Percentiles rank a stretch among this genome's conserved stretches.
phyloP scores from a whole-genome alignment of 2,329 filamentous ascomycete species.

The Lachnellula occidentalis region DNA sequence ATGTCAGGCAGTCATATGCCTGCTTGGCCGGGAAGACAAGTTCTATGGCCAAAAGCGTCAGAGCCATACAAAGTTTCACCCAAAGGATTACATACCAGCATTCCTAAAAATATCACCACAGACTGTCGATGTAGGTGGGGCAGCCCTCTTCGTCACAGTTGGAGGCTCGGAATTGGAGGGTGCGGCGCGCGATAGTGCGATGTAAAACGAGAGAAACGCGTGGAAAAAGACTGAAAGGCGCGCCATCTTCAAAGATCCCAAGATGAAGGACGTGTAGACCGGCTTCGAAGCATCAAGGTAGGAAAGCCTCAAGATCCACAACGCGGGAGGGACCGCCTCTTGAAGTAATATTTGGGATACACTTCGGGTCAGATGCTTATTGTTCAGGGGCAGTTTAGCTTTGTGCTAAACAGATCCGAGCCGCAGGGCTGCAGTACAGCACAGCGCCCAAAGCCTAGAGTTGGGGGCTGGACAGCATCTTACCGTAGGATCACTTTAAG shows the following conservation, averaged over 20 bases:
- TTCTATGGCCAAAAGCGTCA: too few species aligned
- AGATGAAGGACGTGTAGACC: not conserved
- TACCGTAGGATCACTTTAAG: too few species aligned
- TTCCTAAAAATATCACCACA: conserved; percentile 5
- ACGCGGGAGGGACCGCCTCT: not conserved
- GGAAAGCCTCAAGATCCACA: not conserved
- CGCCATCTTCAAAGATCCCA: not conserved
- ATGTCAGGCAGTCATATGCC: conserved; percentile 38
- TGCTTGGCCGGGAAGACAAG: conserved; percentile 13
- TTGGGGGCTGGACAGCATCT: too few species aligned
- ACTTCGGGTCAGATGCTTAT: not conserved
- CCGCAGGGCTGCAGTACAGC: too few species aligned
- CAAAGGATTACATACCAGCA: not conserved
- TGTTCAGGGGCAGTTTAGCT: too few species aligned
- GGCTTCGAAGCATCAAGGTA: not conserved
- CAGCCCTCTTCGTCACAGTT: not conserved
- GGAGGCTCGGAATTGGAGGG: not conserved
- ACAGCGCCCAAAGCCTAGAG: too few species aligned
- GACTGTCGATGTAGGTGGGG: not conserved
- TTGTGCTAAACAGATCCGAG: too few species aligned
- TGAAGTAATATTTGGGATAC: not conserved
- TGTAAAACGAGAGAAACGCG: not conserved
- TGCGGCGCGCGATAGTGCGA: not conserved
- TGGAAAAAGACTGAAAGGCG: not conserved
- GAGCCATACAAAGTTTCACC: not conserved